Percentiles rank a stretch among this genome's conserved stretches.
These are phyloP conservation scores for Planoprotostelium fungivorum DNA, from an alignment of 78 protist species.

Conservation along the genomic window DNA sequence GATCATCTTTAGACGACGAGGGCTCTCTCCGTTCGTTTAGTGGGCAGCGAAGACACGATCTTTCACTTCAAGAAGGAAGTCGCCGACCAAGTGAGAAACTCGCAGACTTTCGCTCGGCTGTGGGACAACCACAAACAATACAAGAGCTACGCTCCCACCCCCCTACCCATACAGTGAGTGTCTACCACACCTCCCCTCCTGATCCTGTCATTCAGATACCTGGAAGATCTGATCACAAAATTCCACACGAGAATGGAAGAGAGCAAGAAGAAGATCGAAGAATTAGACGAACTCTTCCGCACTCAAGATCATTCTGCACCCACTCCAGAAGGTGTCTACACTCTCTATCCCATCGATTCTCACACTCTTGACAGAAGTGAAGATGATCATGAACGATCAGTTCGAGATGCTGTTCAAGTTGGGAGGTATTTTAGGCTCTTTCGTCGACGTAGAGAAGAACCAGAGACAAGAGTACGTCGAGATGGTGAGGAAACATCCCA, in stretches of 20 bases:
- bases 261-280: background rate
- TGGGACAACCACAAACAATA: background rate
- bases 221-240: background rate
- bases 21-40: background rate
- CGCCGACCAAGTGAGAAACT: background rate
- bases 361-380: background rate
- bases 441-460: background rate
- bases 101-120: background rate
- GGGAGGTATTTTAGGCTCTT: background rate
- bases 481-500: background rate
- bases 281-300: background rate
- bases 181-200: background rate
- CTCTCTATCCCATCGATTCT: too few relatives aligned
- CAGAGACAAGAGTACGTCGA: background rate
- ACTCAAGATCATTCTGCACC: background rate
- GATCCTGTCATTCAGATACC: background rate
- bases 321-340: background rate
- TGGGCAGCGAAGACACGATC: background rate
- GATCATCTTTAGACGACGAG: background rate
- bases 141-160: background rate
- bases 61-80: background rate
- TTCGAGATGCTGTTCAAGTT: background rate
- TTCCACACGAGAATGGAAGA: background rate
- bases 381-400: background rate
- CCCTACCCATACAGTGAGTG: background rate